A percentile compares a stretch with the other conserved stretches of the same genome.
Evolutionary conservation across 768 basidiomycete genomes (phyloP).

Genomic region (Rubroboletus satanas): DNA sequence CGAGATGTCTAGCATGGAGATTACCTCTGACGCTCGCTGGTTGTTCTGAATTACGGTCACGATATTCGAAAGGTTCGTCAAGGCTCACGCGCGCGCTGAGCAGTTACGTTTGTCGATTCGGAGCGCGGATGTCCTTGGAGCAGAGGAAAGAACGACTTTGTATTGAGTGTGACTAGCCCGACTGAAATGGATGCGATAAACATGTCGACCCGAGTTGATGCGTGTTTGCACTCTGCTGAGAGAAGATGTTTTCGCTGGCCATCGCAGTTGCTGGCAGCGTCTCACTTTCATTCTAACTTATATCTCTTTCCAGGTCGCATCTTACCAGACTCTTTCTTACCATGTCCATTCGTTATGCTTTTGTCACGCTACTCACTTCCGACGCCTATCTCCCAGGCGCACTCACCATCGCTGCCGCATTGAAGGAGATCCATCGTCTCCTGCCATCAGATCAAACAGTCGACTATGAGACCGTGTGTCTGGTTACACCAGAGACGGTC

Average conservation of each 20-base stretch:
- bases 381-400: constrained; percentile 92
- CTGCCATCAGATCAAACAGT: constrained; percentile 43
- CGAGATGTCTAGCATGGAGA: constrained; percentile 24
- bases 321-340: neutral
- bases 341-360: constrained; percentile 72
- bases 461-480: constrained; percentile 71
- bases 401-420: constrained; percentile 78
- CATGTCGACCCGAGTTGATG: constrained; percentile 10
- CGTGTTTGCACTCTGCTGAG: constrained; percentile 8
- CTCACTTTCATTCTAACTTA: constrained; percentile 16
- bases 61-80: too few species aligned
- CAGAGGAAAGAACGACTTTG: neutral
- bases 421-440: constrained; percentile 65
- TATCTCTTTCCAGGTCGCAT: neutral
- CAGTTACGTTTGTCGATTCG: neutral
- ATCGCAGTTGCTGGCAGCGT: neutral
- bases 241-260: neutral
- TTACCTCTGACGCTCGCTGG: neutral
- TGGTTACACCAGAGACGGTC: constrained; percentile 93
- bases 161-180: neutral
- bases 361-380: constrained; percentile 90
- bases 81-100: too few species aligned
- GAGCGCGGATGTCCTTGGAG: neutral
- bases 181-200: neutral
- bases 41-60: neutral